Conservation (phyloP, 495 filamentous ascomycete genomes). For the Tuber magnatum region DNA sequence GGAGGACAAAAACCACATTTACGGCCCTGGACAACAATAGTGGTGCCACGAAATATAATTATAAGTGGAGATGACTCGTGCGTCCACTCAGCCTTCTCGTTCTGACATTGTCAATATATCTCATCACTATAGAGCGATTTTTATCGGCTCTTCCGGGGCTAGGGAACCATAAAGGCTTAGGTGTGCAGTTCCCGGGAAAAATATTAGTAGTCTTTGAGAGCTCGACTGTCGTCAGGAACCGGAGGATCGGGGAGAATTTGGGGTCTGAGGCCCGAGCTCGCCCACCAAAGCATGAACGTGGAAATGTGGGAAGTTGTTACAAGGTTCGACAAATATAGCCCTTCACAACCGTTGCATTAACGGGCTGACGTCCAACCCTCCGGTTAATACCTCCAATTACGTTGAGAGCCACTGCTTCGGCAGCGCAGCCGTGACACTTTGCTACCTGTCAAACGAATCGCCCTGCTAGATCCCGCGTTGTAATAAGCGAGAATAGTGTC, state of each 20-base stretch:
- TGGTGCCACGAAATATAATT: neutral
- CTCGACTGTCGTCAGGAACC: neutral
- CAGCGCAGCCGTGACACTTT: conserved; percentile 36
- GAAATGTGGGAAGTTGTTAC: conserved; percentile 13
- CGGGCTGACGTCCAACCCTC: conserved; percentile 25
- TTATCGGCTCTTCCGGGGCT: neutral
- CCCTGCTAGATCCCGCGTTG: conserved; percentile 34
- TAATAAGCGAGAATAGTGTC: conserved; percentile 35
- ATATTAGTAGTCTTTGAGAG: neutral
- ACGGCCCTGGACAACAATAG: neutral
- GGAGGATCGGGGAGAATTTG: neutral
- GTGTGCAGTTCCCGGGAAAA: neutral
- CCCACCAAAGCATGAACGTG: conserved; percentile 19
- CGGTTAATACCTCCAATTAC: conserved; percentile 33
- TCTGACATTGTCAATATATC: neutral
- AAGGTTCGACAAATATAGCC: conserved; percentile 29
- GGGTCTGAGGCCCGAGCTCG: conserved; percentile 9
- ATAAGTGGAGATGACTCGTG: neutral
- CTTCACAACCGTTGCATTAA: conserved; percentile 28
- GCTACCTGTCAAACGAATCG: conserved; percentile 32
- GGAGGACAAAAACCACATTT: neutral
- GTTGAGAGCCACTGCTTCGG: conserved; percentile 35
- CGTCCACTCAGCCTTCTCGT: neutral
- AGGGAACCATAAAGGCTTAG: neutral
- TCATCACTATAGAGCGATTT: neutral